phyloP scores from a whole-genome alignment of 768 basidiomycete genomes.

The Epithele typhae region DNA sequence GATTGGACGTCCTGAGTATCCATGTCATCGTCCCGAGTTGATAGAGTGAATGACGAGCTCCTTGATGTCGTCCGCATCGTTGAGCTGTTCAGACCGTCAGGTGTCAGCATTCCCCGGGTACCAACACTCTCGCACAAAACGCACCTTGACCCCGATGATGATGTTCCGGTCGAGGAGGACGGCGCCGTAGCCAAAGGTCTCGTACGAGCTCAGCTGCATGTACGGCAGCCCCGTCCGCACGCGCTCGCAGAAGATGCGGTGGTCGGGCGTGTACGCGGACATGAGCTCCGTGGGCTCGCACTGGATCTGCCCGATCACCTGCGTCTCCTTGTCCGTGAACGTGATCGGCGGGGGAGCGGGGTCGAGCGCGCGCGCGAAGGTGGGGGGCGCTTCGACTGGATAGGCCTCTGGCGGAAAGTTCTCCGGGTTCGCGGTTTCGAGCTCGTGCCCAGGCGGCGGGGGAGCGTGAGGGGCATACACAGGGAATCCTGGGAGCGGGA shows the following conservation, averaged over 20 bases:
- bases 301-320: conserved; percentile 14
- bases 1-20: no score
- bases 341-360: conserved; percentile 8
- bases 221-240: conserved; percentile 23
- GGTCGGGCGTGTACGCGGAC: conserved; percentile 10
- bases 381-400: neutral
- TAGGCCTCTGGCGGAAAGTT: neutral
- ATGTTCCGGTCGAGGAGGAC: conserved; percentile 26
- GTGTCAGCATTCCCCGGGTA: neutral
- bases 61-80: conserved; percentile 12
- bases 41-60: conserved; percentile 11
- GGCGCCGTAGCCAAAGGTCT: conserved; percentile 19
- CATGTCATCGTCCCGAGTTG: no score
- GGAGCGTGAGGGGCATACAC: no score
- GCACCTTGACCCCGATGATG: conserved; percentile 26
- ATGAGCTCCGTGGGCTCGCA: conserved; percentile 15
- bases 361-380: neutral
- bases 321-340: conserved; percentile 14
- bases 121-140: neutral
- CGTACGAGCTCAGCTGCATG: conserved; percentile 16
- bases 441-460: no score
- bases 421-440: no score
- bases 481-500: no score
- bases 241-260: conserved; percentile 20
- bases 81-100: neutral